Conservation (phyloP, 2,329 filamentous ascomycete genomes). For the Alternaria ethzedia region DNA sequence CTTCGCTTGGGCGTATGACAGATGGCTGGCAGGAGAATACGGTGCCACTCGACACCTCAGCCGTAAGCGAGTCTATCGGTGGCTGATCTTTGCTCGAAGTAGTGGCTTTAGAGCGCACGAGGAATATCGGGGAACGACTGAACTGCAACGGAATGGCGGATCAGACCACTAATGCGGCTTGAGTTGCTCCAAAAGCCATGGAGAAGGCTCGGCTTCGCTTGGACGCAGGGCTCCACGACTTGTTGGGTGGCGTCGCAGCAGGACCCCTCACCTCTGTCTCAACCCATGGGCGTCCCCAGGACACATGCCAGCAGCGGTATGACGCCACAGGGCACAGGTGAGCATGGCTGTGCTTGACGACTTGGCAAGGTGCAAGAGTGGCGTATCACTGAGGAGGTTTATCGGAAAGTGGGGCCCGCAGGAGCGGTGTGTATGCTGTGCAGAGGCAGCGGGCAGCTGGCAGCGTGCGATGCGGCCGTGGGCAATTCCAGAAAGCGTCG, state of each 20-base stretch:
- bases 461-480: not conserved
- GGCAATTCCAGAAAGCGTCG: not conserved
- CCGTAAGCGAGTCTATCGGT: conserved; percentile 14
- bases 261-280: conserved; percentile 26
- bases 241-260: conserved; percentile 38
- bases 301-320: conserved; percentile 26
- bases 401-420: conserved; percentile 4
- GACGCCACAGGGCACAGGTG: conserved; percentile 43
- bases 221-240: conserved; percentile 19
- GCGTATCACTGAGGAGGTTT: not conserved
- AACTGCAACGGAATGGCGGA: conserved; percentile 29
- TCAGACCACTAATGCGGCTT: conserved; percentile 27
- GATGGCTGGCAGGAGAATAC: not conserved
- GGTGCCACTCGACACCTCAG: conserved; percentile 11
- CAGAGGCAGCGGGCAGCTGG: not conserved
- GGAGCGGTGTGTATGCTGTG: not conserved
- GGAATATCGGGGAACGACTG: conserved; percentile 26
- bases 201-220: conserved; percentile 28
- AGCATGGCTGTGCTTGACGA: conserved; percentile 34
- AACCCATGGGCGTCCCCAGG: conserved; percentile 14
- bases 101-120: conserved; percentile 35
- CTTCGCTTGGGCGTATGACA: conserved; percentile 26
- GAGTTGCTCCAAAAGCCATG: conserved; percentile 17
- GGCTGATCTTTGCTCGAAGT: conserved; percentile 34
- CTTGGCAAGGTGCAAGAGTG: conserved; percentile 28